Base-by-base conservation (phyloP, 1,284 basidiomycete genomes). In the Apiotrichum siamense region DNA sequence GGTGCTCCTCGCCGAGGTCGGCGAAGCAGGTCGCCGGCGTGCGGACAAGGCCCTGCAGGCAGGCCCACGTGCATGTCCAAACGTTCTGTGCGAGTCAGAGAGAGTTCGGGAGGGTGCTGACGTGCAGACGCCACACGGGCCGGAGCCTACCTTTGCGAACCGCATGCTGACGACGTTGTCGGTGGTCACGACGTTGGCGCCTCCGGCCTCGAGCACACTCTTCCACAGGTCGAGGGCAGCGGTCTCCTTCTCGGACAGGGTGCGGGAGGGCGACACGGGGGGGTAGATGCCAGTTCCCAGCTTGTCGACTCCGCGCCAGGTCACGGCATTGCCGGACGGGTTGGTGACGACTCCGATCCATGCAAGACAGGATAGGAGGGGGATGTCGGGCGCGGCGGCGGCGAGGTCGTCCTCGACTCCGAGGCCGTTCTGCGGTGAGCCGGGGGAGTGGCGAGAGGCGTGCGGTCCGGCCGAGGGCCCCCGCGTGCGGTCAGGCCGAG, bases 371-470 rank as follows among this genome's bases (percentile, higher is more conserved):
- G 67, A 68, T 35, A 74, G 50, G 21, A 74, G 56, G 0, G 70
- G 72, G 12, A 60, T 50, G 9, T 59, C 49, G 9, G 56, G 54
- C 11, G 84, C 64, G 0, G 79, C 76, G 4, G 78, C 60, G 60
- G 84, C 83, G 26, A 87, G 72, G 52, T 86, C 85, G 25, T 73
- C 74, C 64, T 89, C 87, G 21, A 87, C 81, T 26, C 81, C 83
- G 5, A 90, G 74, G 2, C 87, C 87, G 66, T 90, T 89, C 66
- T 72, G 44, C 9, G 1, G 31, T 42, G 20, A 40, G 44, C 26
- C 6, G 21, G 35, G n/a, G 20, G 29, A 11, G 6, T 3, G 17
- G 23, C 35, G 13, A 13, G 13, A 9, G 7, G 4, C 21, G 23
- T 24, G 3, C 25, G n/a, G n/a, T n/a, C n/a, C n/a, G n/a, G n/a